A percentile compares a stretch with the other conserved stretches of the same genome.
These are phyloP conservation scores for Dendryphion nanum DNA, from an alignment of 2,329 filamentous ascomycete genomes.

Conservation along the genomic window DNA sequence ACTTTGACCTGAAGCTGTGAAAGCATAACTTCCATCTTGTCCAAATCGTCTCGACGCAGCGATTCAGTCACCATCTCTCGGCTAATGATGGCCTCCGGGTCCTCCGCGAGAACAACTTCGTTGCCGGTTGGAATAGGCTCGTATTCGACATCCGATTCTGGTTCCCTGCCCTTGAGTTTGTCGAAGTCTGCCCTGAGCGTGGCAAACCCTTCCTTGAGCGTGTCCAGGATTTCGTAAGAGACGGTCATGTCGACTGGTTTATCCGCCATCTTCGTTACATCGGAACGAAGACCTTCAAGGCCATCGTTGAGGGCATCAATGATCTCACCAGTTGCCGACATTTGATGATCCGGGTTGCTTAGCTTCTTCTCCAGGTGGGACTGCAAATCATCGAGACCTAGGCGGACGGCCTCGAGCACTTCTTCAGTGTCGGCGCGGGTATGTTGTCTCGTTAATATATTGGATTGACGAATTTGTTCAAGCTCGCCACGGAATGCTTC, in stretches of 20 bases:
- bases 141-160: slow-evolving; percentile 49
- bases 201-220: slow-evolving; percentile 77
- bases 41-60: slow-evolving; percentile 71
- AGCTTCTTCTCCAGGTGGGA: slow-evolving; percentile 53
- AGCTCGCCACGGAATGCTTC: slow-evolving; percentile 53
- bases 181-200: slow-evolving; percentile 76
- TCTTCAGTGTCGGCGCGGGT: slow-evolving; percentile 48
- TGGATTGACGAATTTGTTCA: slow-evolving; percentile 47
- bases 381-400: slow-evolving; percentile 51
- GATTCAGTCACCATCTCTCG: slow-evolving; percentile 44
- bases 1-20: slow-evolving; percentile 81
- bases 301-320: slow-evolving; percentile 66
- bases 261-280: slow-evolving; percentile 71
- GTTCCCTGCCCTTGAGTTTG: slow-evolving; percentile 61
- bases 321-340: slow-evolving; percentile 57
- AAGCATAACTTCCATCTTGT: slow-evolving; percentile 81
- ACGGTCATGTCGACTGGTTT: slow-evolving; percentile 80
- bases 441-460: slow-evolving; percentile 40
- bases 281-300: slow-evolving; percentile 70
- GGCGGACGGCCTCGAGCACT: slow-evolving; percentile 48
- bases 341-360: slow-evolving; percentile 53
- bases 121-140: slow-evolving; percentile 50
- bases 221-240: slow-evolving; percentile 86
- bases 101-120: slow-evolving; percentile 57
- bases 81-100: slow-evolving; percentile 44